Evolutionary conservation across 179 eudicot species (phyloP).

Genomic region (Spinacia oleracea): DNA sequence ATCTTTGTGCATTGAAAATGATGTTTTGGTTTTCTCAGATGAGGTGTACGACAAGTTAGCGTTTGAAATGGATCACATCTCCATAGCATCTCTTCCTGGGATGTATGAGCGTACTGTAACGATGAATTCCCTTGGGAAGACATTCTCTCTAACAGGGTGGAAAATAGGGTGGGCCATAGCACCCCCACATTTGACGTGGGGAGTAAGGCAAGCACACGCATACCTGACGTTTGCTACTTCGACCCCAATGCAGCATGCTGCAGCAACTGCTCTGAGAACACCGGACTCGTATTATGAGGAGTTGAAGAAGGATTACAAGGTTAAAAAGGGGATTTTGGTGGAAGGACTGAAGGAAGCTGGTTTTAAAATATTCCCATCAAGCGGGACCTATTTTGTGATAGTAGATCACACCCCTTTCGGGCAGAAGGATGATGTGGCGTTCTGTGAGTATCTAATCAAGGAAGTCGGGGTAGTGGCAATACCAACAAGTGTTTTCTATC

Average conservation of each 20-base stretch:
- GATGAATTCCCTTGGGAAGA: conserved; percentile 81
- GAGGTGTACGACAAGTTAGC: conserved; percentile 94
- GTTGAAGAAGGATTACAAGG: conserved; percentile 62
- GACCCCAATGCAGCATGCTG: conserved; percentile 92
- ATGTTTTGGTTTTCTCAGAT: conserved; percentile 78
- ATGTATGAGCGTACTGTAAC: too few relatives aligned
- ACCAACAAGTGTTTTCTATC: conserved; percentile 86
- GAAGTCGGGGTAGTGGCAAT: conserved; percentile 97
- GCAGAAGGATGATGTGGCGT: conserved; percentile 68
- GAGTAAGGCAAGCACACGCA: conserved; percentile 88
- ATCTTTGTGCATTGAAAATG: conserved; percentile 77
- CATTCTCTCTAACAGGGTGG: conserved; percentile 98
- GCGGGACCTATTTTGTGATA: conserved; percentile 93
- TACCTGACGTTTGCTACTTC: conserved; percentile 87
- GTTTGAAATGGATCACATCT: conserved; percentile 94
- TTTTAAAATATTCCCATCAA: conserved; percentile 77
- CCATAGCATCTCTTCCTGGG: conserved; percentile 93
- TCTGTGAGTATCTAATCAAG: conserved; percentile 88
- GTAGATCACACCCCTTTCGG: conserved; percentile 95
- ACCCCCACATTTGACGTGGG: conserved; percentile 88
- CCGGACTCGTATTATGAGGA: conserved; percentile 81
- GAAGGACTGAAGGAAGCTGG: conserved; percentile 81
- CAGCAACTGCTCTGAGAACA: conserved; percentile 71
- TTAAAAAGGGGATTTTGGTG: conserved; percentile 75
- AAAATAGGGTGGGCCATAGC: conserved; percentile 99